phyloP scores from a whole-genome alignment of 495 filamentous ascomycete species.

The Penicillium paradoxum region DNA sequence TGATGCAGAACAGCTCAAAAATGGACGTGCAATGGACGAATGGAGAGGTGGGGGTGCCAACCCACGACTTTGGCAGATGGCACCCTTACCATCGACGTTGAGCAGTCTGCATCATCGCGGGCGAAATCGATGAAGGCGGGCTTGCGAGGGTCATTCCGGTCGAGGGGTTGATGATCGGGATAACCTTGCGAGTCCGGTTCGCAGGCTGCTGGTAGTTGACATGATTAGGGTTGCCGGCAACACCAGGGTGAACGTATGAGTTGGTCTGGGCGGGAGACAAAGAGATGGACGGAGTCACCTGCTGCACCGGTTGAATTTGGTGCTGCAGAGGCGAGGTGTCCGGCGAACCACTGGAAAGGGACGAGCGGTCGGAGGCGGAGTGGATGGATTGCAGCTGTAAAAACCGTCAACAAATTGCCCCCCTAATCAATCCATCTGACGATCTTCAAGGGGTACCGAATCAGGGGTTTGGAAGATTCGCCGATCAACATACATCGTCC shows the following conservation, averaged over 20 bases:
- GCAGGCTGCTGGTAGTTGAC: conserved; percentile 86
- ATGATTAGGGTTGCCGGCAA: conserved; percentile 49
- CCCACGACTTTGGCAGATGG: conserved; percentile 27
- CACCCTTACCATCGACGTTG: conserved; percentile 56
- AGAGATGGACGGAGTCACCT: conserved; percentile 72
- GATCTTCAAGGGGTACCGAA: conserved; percentile 6
- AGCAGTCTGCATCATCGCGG: conserved; percentile 74
- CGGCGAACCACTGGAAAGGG: conserved; percentile 88
- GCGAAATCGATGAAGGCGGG: conserved; percentile 86
- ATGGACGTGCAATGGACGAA: conserved; percentile 31
- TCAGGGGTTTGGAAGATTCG: neutral
- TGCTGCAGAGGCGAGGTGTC: conserved; percentile 83
- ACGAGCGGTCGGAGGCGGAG: conserved; percentile 87
- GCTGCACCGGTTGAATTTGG: conserved; percentile 68
- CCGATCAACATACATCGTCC: conserved; percentile 76
- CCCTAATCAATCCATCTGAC: neutral
- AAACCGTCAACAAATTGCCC: conserved; percentile 14
- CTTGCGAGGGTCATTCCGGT: conserved; percentile 85
- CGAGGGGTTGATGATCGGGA: conserved; percentile 95
- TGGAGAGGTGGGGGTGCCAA: conserved; percentile 23
- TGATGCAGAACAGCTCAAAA: conserved; percentile 38
- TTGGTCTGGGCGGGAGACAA: conserved; percentile 66
- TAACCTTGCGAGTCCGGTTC: conserved; percentile 87
- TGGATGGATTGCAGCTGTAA: conserved; percentile 78
- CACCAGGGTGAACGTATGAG: conserved; percentile 58